These are phyloP conservation scores for Colletotrichum higginsianum DNA, from an alignment of 2,329 filamentous ascomycete species.

Conservation along the genomic window DNA sequence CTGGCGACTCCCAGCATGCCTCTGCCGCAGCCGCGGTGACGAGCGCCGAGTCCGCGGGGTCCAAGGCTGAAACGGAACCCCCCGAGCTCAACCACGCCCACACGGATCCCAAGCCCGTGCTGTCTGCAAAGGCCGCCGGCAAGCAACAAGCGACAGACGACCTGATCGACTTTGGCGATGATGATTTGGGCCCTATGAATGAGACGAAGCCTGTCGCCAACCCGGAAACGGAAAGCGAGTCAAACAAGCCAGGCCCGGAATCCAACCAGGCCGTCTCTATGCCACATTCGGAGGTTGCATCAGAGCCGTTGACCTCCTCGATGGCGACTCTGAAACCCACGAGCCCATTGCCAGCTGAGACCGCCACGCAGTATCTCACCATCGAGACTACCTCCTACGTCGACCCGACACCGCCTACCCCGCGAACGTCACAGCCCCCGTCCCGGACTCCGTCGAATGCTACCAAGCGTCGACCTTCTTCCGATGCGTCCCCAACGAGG, in stretches of 20 bases:
- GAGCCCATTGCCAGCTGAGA: conserved; percentile 55
- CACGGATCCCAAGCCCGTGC: conserved; percentile 5
- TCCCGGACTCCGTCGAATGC: conserved; percentile 73
- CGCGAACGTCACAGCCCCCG: conserved; percentile 67
- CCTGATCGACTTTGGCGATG: conserved; percentile 42
- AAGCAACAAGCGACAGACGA: conserved; percentile 39
- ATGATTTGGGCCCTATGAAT: not conserved
- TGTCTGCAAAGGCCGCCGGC: conserved; percentile 34
- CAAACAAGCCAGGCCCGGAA: conserved; percentile 1
- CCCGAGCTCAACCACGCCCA: conserved; percentile 17
- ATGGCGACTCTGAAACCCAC: conserved; percentile 65
- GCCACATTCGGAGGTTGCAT: not conserved
- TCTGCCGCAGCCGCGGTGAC: conserved; percentile 43
- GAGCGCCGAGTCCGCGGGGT: conserved; percentile 41
- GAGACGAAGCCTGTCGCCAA: not conserved
- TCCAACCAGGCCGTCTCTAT: conserved; percentile 11
- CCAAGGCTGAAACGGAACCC: conserved; percentile 37
- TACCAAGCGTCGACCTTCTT: conserved; percentile 61
- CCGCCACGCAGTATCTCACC: conserved; percentile 60
- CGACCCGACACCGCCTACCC: conserved; percentile 72
- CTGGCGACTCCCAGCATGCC: conserved; percentile 37
- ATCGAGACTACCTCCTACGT: conserved; percentile 66
- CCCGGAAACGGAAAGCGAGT: not conserved
- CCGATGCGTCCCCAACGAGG: conserved; percentile 66
- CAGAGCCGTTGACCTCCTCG: conserved; percentile 60